A percentile compares a stretch with the other conserved stretches of the same genome.
Evolutionary conservation across 1,284 basidiomycete species (phyloP).

Genomic region (Volvariella surrecta): DNA sequence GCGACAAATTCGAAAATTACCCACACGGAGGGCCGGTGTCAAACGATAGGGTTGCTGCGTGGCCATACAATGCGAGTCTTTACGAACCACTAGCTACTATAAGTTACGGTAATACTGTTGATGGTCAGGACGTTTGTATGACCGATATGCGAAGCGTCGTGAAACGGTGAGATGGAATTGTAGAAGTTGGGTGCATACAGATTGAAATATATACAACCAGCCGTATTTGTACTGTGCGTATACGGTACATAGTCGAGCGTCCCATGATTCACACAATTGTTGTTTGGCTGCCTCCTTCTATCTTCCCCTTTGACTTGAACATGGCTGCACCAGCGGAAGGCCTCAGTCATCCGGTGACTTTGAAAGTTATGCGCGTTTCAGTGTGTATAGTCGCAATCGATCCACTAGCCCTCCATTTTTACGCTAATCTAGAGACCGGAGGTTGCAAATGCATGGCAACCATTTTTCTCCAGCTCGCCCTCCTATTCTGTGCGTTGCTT

Average conservation of each 20-base stretch:
- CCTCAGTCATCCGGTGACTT: conserved; percentile 54
- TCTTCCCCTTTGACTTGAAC: not conserved
- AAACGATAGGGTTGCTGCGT: conserved; percentile 28
- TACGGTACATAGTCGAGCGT: too few species aligned
- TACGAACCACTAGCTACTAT: too few species aligned
- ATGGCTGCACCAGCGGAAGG: conserved; percentile 30
- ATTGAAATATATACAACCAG: too few species aligned
- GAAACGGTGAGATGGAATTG: too few species aligned
- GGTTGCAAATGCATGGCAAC: conserved; percentile 67
- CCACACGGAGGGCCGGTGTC: conserved; percentile 29
- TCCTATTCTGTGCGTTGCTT: conserved; percentile 47
- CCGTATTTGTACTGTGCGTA: too few species aligned
- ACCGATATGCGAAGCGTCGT: too few species aligned
- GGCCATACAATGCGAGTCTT: too few species aligned
- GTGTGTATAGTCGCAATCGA: conserved; percentile 37
- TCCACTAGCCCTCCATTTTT: conserved; percentile 9
- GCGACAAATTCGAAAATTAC: conserved; percentile 47
- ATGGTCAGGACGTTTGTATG: too few species aligned
- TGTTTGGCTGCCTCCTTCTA: too few species aligned
- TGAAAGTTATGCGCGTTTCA: conserved; percentile 78
- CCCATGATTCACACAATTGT: too few species aligned
- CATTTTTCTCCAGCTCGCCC: conserved; percentile 76
- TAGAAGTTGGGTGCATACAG: too few species aligned
- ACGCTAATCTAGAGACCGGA: conserved; percentile 51
- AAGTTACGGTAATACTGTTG: too few species aligned